Conservation (phyloP, 768 basidiomycete species). For the Amylocystis lapponica region DNA sequence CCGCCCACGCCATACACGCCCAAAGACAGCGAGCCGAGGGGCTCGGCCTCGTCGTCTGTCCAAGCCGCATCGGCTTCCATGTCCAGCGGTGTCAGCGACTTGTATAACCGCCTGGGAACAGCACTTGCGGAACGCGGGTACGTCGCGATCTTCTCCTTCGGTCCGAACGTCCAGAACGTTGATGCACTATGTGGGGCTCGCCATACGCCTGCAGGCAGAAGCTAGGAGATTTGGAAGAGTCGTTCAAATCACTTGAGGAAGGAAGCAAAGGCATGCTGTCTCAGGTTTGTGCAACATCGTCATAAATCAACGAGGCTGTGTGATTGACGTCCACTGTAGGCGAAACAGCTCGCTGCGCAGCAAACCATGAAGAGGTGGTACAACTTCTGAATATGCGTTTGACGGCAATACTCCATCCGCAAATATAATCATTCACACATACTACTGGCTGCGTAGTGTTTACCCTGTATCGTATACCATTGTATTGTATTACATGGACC, state of each 20-base stretch:
- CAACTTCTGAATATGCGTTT: conserved; percentile 35
- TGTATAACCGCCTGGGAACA: conserved; percentile 31
- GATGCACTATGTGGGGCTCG: neutral
- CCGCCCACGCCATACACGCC: neutral
- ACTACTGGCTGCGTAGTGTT: no score
- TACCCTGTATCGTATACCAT: no score
- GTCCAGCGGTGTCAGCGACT: conserved; percentile 18
- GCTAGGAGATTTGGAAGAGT: conserved; percentile 55
- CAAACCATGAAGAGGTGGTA: conserved; percentile 67
- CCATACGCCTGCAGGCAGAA: conserved; percentile 41
- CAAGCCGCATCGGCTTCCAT: conserved; percentile 15
- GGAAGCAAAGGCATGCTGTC: conserved; percentile 61
- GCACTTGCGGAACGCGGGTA: conserved; percentile 64
- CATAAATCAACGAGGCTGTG: no score
- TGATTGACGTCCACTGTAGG: no score
- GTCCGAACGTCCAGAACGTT: neutral
- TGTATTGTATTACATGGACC: no score
- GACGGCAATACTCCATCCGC: no score
- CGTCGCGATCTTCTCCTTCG: conserved; percentile 13
- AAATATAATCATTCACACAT: no score
- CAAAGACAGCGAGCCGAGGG: conserved; percentile 3
- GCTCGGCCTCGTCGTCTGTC: conserved; percentile 9
- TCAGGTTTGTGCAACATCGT: conserved; percentile 40
- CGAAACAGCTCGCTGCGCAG: conserved; percentile 56
- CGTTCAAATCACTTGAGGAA: conserved; percentile 57